Conservation (phyloP, 2,329 filamentous ascomycete species). For the Colletotrichum horii region DNA sequence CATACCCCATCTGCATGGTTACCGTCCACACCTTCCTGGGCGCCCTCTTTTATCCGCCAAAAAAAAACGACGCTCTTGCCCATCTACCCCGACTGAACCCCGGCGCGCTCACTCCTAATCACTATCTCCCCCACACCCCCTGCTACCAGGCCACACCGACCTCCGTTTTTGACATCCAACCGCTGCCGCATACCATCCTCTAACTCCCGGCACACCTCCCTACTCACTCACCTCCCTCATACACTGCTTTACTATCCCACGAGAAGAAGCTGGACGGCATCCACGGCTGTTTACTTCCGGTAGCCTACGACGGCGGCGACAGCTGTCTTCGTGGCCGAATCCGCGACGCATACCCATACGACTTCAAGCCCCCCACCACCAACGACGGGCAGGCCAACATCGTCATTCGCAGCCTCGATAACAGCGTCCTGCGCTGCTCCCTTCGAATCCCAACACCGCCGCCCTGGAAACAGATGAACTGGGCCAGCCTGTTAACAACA, state of each 20-base stretch:
- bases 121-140: not conserved
- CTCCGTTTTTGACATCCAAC: slow-evolving; percentile 16
- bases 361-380: not conserved
- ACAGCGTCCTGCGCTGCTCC: not conserved
- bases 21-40: not conserved
- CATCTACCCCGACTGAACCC: not conserved
- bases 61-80: not conserved
- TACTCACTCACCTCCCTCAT: not conserved
- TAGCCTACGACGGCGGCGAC: slow-evolving; percentile 18
- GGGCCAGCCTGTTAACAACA: not conserved
- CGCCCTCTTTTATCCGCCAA: slow-evolving; percentile 11
- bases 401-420: not conserved
- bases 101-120: not conserved
- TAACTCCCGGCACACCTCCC: slow-evolving; percentile 11
- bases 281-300: not conserved
- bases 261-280: not conserved
- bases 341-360: slow-evolving; percentile 4
- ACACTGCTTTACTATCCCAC: not conserved
- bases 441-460: slow-evolving; percentile 9
- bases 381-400: not conserved
- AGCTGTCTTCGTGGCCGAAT: slow-evolving; percentile 19
- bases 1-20: slow-evolving; percentile 5
- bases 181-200: slow-evolving; percentile 8
- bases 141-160: slow-evolving; percentile 16
- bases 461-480: not conserved